These are phyloP conservation scores for Trichoderma arundinaceum DNA, from an alignment of 2,329 filamentous ascomycete genomes.

Conservation along the genomic window DNA sequence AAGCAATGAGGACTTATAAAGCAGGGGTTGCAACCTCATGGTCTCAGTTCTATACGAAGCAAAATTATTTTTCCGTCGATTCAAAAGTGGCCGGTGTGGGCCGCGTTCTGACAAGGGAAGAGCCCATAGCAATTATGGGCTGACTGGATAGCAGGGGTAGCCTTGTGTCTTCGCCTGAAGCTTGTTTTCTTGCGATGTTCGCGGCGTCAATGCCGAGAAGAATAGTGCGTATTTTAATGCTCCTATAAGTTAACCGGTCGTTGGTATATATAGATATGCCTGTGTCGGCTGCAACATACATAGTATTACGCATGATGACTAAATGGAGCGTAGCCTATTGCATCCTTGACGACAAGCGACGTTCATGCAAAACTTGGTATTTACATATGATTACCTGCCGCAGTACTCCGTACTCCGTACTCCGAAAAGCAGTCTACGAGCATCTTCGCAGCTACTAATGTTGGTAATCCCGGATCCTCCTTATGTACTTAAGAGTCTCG, in stretches of 20 bases:
- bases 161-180: neutral
- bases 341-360: too few species aligned
- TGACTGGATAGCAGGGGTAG: neutral
- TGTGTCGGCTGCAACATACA: too few species aligned
- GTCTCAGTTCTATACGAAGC: conserved; percentile 18
- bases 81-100: neutral
- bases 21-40: neutral
- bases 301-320: too few species aligned
- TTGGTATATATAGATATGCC: too few species aligned
- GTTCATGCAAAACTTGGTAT: too few species aligned
- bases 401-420: too few species aligned
- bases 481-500: neutral
- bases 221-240: too few species aligned
- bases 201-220: too few species aligned
- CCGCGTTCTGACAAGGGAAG: conserved; percentile 1
- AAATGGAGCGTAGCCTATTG: too few species aligned
- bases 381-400: too few species aligned
- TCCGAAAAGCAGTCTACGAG: too few species aligned
- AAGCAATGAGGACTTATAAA: neutral
- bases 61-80: conserved; percentile 26
- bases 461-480: neutral
- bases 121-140: neutral
- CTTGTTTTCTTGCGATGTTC: neutral
- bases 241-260: too few species aligned
- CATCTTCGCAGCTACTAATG: neutral